Base-by-base conservation (phyloP, 305 asterid genomes). In the Fraxinus greggii region DNA sequence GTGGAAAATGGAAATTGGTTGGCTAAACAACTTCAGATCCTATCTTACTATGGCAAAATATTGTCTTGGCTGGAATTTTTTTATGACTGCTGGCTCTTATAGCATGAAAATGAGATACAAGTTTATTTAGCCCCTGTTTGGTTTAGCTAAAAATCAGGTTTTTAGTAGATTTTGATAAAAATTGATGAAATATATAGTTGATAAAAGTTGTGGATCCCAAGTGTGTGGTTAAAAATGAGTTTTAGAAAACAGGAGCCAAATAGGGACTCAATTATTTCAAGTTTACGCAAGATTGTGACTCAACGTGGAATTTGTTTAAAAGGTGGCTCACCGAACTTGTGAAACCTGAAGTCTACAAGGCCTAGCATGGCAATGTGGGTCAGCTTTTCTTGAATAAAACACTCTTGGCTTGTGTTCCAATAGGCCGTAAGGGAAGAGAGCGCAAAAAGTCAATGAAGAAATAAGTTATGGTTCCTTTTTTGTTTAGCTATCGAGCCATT, bases 291-390 rank as follows among this genome's bases (percentile, higher is more conserved):
- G 59, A 48, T 48, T 17, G 59, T 48, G 59, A 17, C 59, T 15
- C 21, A 4, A 48, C 1, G 4, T 3, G 3, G 21, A 15, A 12
- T 17, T 17, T 48, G 59, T 48, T 75, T 33, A 17, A 69, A 83
- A 89, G 92, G 86, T 79, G 28, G 92, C 91, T 0, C 92, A 91
- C 36, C 83, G 98, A 63, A 92, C 98, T 0, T 94, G 91, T 59
- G 87, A 72, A 93, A 92, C 86, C 61, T 82, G 94, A 94, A 94
- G 93, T 93, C 97, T 3, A 89, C 93, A 84, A 90, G 97, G 89
- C 99, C 98, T 0, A 95, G 92, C 88, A 94, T 94, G 98, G 93
- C 90, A 32, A 80, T 94, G 38, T 93, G 77, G 99, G 97, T 38
- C 97, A 89, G 83, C 94, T 92, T 69, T 95, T 95, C 95, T 76